Conservation (phyloP, 140 eudicot species). For the Flaveria floridana region DNA sequence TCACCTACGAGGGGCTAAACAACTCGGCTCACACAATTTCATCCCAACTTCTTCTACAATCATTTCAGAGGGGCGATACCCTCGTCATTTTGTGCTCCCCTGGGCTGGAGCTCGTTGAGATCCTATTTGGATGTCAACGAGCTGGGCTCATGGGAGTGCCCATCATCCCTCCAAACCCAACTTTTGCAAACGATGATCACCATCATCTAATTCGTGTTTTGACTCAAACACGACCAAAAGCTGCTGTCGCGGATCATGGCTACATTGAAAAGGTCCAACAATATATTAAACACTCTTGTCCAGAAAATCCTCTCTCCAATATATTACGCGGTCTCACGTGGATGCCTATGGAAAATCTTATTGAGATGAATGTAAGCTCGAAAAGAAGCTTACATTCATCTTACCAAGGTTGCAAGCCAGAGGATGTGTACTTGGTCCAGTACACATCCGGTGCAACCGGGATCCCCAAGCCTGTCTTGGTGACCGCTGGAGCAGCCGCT, state of each 20-base stretch:
- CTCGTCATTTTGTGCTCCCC: conserved; percentile 57
- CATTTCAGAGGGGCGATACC: conserved; percentile 50
- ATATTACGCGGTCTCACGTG: conserved; percentile 40
- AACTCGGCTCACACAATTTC: conserved; percentile 49
- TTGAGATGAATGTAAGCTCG: conserved; percentile 19
- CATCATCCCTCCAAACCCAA: conserved; percentile 58
- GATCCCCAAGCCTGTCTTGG: conserved; percentile 73
- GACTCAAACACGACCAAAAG: conserved; percentile 68
- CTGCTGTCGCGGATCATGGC: conserved; percentile 40
- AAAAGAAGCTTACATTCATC: conserved; percentile 19
- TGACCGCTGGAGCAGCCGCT: conserved; percentile 83
- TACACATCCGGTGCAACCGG: conserved; percentile 86
- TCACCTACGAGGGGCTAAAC: conserved; percentile 66
- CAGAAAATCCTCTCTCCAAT: conserved; percentile 31
- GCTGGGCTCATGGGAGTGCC: conserved; percentile 72
- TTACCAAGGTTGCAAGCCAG: conserved; percentile 54
- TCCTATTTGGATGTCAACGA: conserved; percentile 64
- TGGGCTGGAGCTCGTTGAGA: conserved; percentile 66
- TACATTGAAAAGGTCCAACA: conserved; percentile 41
- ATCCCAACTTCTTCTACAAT: conserved; percentile 40
- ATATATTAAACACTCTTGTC: conserved; percentile 27
- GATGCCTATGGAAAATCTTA: conserved; percentile 46
- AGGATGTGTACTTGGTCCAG: conserved; percentile 65
- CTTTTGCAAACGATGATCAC: conserved; percentile 39
- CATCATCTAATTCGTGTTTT: conserved; percentile 67